Percentiles rank a stretch among this genome's conserved stretches.
Conservation (phyloP, 2,329 filamentous ascomycete species). For the Aspergillus unguis region DNA sequence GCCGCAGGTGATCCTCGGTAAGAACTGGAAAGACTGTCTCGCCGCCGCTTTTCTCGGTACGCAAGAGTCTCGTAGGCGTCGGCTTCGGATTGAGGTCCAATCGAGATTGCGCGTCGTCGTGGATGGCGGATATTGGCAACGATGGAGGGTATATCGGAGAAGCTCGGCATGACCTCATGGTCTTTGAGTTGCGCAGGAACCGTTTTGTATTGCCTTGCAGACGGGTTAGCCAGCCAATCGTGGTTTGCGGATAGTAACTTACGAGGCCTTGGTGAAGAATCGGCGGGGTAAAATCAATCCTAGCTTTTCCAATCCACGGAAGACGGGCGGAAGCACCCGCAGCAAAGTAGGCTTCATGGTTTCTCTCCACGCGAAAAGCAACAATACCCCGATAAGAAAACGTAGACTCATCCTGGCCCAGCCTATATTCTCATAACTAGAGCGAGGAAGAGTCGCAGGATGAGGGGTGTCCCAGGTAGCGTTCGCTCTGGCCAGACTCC, state of each 20-base stretch:
- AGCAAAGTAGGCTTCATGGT: conserved; percentile 81
- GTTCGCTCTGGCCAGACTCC: conserved; percentile 68
- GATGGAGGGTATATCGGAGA: conserved; percentile 81
- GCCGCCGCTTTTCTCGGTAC: conserved; percentile 70
- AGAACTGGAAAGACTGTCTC: conserved; percentile 55
- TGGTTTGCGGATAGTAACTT: conserved; percentile 26
- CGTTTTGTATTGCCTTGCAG: conserved; percentile 67
- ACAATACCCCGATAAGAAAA: conserved; percentile 73
- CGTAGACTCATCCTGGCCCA: conserved; percentile 62
- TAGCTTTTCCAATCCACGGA: conserved; percentile 75
- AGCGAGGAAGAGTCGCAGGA: conserved; percentile 58
- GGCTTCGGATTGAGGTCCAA: conserved; percentile 91
- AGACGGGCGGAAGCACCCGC: conserved; percentile 74
- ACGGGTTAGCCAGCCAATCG: background rate
- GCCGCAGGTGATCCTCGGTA: conserved; percentile 24
- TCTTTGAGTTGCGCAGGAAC: conserved; percentile 71
- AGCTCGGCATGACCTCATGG: conserved; percentile 84
- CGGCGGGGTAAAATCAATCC: conserved; percentile 78
- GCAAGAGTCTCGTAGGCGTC: conserved; percentile 95
- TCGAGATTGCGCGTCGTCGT: conserved; percentile 73
- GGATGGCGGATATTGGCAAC: conserved; percentile 79
- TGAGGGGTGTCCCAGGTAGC: conserved; percentile 53
- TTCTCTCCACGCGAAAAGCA: conserved; percentile 87
- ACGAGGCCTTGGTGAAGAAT: conserved; percentile 86
- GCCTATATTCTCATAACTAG: conserved; percentile 65